Evolutionary conservation across 805 yeast genomes (phyloP).

Genomic region (Saccharomyces cerevisiae): DNA sequence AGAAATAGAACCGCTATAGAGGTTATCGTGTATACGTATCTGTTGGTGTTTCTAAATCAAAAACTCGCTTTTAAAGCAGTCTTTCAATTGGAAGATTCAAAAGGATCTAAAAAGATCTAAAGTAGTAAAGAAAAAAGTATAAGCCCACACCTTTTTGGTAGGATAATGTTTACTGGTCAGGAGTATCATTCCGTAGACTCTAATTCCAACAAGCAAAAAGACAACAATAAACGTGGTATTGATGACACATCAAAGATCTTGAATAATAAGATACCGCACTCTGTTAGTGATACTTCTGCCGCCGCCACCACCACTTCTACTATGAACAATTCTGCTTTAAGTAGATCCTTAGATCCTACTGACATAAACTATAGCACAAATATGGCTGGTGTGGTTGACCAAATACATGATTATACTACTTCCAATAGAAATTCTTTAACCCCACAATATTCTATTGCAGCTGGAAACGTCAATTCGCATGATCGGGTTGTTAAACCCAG

Average conservation of each 20-base stretch:
- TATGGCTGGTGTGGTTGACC: background rate
- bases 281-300: background rate
- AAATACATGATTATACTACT: background rate
- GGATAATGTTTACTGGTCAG: background rate
- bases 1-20: background rate
- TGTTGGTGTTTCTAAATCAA: background rate
- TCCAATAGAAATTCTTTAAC: background rate
- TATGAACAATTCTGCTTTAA: background rate
- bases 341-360: background rate
- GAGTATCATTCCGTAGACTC: background rate
- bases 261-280: background rate
- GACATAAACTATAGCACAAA: background rate
- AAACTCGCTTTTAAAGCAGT: background rate
- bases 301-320: background rate
- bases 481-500: constrained; percentile 8
- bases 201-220: background rate
- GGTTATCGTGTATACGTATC: background rate
- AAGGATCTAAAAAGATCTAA: background rate
- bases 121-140: background rate
- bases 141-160: background rate
- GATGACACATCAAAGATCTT: background rate
- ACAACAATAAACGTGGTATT: background rate
- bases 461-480: background rate
- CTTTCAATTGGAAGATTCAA: background rate
- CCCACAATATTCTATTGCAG: background rate